phyloP scores from a whole-genome alignment of 192 early-diverging fungal species.

The Backusella psychrophila region DNA sequence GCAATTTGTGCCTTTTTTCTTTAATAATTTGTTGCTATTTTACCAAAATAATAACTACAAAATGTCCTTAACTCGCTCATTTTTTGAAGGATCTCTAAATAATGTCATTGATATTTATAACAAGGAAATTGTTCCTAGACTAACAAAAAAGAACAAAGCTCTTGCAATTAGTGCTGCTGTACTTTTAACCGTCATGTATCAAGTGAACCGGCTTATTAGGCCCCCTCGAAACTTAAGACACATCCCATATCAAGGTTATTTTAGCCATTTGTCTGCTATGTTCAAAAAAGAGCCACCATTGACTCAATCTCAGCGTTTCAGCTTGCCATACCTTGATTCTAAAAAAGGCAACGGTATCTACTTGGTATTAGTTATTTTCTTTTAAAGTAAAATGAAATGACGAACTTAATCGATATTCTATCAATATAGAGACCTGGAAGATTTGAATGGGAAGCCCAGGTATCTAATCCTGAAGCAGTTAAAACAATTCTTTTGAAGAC shows the following conservation, averaged over 20 bases:
- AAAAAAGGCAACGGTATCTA: background rate
- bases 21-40: background rate
- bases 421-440: background rate
- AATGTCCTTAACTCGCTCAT: background rate
- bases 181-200: background rate
- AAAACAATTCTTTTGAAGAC: background rate
- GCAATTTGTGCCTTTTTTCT: background rate
- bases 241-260: background rate
- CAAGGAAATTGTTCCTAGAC: background rate
- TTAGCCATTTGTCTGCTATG: background rate
- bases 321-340: background rate
- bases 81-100: background rate
- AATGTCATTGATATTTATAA: background rate
- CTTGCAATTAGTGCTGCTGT: background rate
- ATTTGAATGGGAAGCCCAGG: background rate
- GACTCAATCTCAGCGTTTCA: background rate
- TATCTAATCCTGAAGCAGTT: background rate
- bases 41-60: background rate
- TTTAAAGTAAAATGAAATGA: background rate
- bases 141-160: background rate
- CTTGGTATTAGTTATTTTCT: background rate
- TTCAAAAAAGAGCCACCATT: background rate
- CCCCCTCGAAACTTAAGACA: background rate
- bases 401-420: background rate
- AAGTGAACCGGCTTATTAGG: background rate